Evolutionary conservation across 1,284 basidiomycete species (phyloP), one percentile per base, ranked within the genome.

Genomic region (Takashimella koratensis): DNA sequence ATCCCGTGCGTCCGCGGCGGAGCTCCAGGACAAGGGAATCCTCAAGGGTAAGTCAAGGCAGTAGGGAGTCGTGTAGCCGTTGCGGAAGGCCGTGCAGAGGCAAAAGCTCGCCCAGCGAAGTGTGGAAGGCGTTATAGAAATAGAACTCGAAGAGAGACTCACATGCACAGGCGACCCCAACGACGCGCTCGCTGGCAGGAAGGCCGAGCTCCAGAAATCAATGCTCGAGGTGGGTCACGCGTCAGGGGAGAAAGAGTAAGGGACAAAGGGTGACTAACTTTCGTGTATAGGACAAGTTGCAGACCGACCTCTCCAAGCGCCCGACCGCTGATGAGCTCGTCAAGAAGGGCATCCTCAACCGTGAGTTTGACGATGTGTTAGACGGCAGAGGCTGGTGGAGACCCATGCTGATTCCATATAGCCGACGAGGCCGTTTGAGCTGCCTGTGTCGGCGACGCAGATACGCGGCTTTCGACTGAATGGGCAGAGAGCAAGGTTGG

Each of bases 1-100:
- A 42, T 76, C 80, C 24, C 79, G 86, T 36, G 81, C 84, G 8
- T 80, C 83, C 13, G 83, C 84, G 66, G 72, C 81, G 43, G 84
- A 87, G 53, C 79, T 90, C 42, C 79, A 87, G 56, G 83, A 85
- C 45, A 81, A 84, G 61, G 86, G 86, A 66, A 88, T 89, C 57
- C 79, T 89, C 57, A 88, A 88, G 76, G 84, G 86, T 83, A 56
- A 51, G 77, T 67, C 6, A 42, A 19, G 45, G n/a, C n/a, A n/a
- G 51, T 3, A 57, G 47, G 43, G 53, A 43, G n/a, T n/a, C n/a
- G n/a, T n/a, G n/a, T n/a, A n/a, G n/a, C n/a, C n/a, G n/a, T n/a
- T n/a, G n/a, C n/a, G 24, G 46, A 49, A 26, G 49, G 52, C 24
- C 27, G 36, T 45, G 43, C 21, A 11, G 20, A 27, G 16, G 27